Evolutionary conservation across 108 stramenopile genomes (phyloP).

Genomic region (Skeletonema tropicum): DNA sequence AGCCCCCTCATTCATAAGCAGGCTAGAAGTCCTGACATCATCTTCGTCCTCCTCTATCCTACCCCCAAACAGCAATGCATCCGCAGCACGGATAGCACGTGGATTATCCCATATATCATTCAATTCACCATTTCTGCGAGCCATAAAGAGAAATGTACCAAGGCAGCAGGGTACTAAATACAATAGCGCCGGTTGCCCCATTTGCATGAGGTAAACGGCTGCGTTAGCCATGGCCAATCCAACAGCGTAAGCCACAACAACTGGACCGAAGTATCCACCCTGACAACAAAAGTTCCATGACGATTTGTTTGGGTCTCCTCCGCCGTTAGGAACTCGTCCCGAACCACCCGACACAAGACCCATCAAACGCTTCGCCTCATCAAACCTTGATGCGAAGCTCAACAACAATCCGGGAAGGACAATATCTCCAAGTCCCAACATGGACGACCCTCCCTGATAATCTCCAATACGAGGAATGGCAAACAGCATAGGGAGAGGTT

Average conservation of each 20-base stretch:
- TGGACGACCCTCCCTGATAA: conserved; percentile 69
- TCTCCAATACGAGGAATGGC: conserved; percentile 79
- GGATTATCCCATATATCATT: conserved; percentile 71
- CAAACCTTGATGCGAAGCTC: conserved; percentile 64
- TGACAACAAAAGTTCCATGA: conserved; percentile 34
- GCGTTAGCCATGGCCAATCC: conserved; percentile 80
- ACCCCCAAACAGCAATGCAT: conserved; percentile 53
- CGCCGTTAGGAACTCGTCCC: conserved; percentile 40
- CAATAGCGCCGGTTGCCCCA: conserved; percentile 87
- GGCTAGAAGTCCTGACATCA: background rate
- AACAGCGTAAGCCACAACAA: conserved; percentile 76
- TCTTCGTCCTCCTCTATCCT: conserved; percentile 10
- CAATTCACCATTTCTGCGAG: conserved; percentile 54
- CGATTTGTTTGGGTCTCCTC: conserved; percentile 22
- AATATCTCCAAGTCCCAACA: conserved; percentile 93
- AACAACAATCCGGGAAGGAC: conserved; percentile 86
- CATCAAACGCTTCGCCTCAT: conserved; percentile 65
- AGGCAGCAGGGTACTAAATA: conserved; percentile 86
- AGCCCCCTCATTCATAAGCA: conserved; percentile 21
- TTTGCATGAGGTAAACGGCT: conserved; percentile 75
- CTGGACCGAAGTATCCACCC: conserved; percentile 59
- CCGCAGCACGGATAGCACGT: conserved; percentile 53
- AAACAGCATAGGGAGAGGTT: conserved; percentile 85
- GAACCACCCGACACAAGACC: conserved; percentile 42
- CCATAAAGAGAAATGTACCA: conserved; percentile 61